Evolutionary conservation across 73 alveolate species (phyloP), one percentile per base, ranked within the genome.

Genomic region (Paraurostyla sp.): DNA sequence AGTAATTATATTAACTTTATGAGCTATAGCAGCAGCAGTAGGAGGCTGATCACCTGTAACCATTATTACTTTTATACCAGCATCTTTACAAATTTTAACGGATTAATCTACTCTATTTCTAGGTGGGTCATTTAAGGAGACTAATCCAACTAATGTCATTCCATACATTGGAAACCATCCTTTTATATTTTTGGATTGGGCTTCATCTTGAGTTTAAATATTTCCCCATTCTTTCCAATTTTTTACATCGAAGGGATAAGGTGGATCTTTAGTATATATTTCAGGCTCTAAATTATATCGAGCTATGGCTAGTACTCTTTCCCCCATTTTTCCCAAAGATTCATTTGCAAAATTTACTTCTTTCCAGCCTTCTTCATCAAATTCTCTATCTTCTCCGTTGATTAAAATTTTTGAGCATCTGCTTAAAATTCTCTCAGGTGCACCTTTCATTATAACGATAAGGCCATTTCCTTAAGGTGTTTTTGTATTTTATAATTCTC

Each of bases 21-120:
- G n/a, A n/a, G n/a, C n/a, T n/a, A n/a, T n/a, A n/a, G n/a, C n/a
- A 71, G 99, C 99, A 7, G 99, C 99, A 3, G 98, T 97, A 59
- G 92, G 93, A 9, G 98, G 97, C 86, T 97, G 95, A 91, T 97
- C 99, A 1, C 98, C 98, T 18, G 99, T 97, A 18, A 97, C 98
- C 99, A 97, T 97, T 80, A 97, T 95, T 30, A 97, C 99, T 85
- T 97, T 94, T 50, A 97, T 97, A 46, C 99, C 98, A 68, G 99
- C 98, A 25, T 92, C 65, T 81, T 94, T 87, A 62, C 98, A 95
- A 85, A 96, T 94, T 50, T n/a, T n/a, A n/a, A n/a, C n/a, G n/a
- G n/a, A n/a, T n/a, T n/a, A n/a, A n/a, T n/a, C n/a, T n/a, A n/a
- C n/a, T n/a, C n/a, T n/a, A n/a, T n/a, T n/a, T n/a, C n/a, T n/a